phyloP scores from a whole-genome alignment of 2,329 filamentous ascomycete genomes.

The Erysiphe pisi region DNA sequence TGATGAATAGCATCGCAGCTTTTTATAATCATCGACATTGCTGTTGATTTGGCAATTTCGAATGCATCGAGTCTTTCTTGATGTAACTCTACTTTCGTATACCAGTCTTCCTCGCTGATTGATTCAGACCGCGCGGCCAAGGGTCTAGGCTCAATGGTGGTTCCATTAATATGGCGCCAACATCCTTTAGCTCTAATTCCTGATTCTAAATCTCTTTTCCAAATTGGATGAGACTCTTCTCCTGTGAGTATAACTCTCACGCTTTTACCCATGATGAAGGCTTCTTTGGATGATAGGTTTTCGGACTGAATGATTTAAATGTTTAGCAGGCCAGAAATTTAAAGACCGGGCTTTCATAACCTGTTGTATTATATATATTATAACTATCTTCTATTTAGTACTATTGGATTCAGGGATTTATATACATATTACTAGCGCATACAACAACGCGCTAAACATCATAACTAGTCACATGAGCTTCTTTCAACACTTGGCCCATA shows the following conservation, averaged over 20 bases:
- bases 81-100: background rate
- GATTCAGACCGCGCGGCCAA: background rate
- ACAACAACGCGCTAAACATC: too few relatives aligned
- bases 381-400: too few relatives aligned
- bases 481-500: too few relatives aligned
- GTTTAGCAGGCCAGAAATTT: too few relatives aligned
- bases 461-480: too few relatives aligned
- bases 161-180: background rate
- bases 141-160: background rate
- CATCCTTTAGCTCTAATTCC: background rate
- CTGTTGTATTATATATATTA: too few relatives aligned
- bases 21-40: background rate
- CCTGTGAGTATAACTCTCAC: background rate
- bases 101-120: background rate
- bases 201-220: background rate
- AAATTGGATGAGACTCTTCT: background rate
- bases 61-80: background rate
- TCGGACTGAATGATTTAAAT: too few relatives aligned
- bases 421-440: too few relatives aligned
- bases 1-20: background rate
- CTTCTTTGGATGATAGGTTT: too few relatives aligned
- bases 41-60: background rate
- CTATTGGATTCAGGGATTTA: too few relatives aligned
- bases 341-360: too few relatives aligned
- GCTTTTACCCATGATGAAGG: background rate